phyloP scores from a whole-genome alignment of 1,284 basidiomycete species.

The Leccinum ponderosum region DNA sequence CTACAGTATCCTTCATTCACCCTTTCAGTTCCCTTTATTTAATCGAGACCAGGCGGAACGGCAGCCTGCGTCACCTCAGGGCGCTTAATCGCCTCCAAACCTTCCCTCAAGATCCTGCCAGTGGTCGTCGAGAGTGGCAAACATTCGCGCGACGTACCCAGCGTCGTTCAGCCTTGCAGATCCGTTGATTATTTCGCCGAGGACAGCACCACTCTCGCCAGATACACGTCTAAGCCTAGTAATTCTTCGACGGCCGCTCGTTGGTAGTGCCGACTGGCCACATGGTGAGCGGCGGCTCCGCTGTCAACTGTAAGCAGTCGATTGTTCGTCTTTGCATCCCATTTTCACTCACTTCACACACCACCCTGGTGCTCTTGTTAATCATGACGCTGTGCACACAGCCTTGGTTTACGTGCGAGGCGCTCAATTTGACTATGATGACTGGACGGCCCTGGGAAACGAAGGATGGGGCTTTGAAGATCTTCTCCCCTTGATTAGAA shows the following conservation, averaged over 20 bases:
- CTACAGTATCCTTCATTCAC: background rate
- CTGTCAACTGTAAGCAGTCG: slow-evolving; percentile 7
- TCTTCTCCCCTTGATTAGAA: slow-evolving; percentile 10
- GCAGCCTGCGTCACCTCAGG: slow-evolving; percentile 22
- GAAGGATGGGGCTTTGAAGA: slow-evolving; percentile 48
- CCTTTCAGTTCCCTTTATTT: background rate
- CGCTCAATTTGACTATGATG: slow-evolving; percentile 56
- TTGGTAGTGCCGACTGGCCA: slow-evolving; percentile 4
- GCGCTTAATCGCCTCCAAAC: slow-evolving; percentile 14
- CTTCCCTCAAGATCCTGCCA: slow-evolving; percentile 18
- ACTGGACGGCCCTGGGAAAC: slow-evolving; percentile 52
- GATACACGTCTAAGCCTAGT: slow-evolving; percentile 3
- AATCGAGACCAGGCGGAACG: slow-evolving; percentile 16
- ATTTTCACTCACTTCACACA: background rate
- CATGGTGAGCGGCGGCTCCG: slow-evolving; percentile 4
- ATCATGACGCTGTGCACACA: slow-evolving; percentile 19
- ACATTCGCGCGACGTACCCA: slow-evolving; percentile 5
- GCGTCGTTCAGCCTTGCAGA: slow-evolving; percentile 6
- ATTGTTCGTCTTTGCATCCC: no score
- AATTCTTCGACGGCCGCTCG: slow-evolving; percentile 4
- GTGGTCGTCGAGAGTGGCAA: background rate
- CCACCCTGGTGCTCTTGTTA: background rate
- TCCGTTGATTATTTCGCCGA: background rate
- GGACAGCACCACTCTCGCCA: slow-evolving; percentile 1
- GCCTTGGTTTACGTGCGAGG: slow-evolving; percentile 56